A percentile compares a stretch with the other conserved stretches of the same genome.
Evolutionary conservation across 2,329 filamentous ascomycete genomes (phyloP).

Genomic region (Diaporthe sp.): DNA sequence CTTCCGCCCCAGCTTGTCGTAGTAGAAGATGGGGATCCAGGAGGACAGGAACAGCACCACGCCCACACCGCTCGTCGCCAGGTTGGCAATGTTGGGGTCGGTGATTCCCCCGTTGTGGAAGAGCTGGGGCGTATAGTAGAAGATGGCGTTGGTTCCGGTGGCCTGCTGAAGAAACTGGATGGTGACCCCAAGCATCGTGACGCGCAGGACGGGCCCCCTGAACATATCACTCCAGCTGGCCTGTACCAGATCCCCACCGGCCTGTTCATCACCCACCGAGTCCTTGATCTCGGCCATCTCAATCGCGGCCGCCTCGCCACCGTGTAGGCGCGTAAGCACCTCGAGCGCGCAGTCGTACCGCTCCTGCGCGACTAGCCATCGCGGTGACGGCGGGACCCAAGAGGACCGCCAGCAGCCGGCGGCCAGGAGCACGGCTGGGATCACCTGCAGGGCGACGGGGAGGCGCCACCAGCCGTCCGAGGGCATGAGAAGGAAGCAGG

Average conservation of each 20-base stretch:
- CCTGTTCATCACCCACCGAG: slow-evolving; percentile 45
- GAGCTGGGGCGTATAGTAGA: slow-evolving; percentile 47
- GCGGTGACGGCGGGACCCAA: slow-evolving; percentile 42
- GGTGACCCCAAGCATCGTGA: slow-evolving; percentile 48
- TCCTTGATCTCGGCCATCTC: slow-evolving; percentile 61
- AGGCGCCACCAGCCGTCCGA: slow-evolving; percentile 51
- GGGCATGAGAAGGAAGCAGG: slow-evolving; percentile 45
- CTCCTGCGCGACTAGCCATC: slow-evolving; percentile 42
- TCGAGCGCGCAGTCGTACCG: slow-evolving; percentile 43
- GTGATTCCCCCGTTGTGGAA: slow-evolving; percentile 67
- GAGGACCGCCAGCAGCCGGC: slow-evolving; percentile 41
- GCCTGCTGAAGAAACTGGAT: slow-evolving; percentile 50
- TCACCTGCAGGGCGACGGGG: slow-evolving; percentile 46
- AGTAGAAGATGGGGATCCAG: slow-evolving; percentile 50
- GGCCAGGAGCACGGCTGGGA: slow-evolving; percentile 46
- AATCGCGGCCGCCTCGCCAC: slow-evolving; percentile 37
- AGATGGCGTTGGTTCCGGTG: slow-evolving; percentile 49
- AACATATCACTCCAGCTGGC: slow-evolving; percentile 49
- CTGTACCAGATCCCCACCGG: slow-evolving; percentile 34
- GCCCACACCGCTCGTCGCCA: slow-evolving; percentile 48
- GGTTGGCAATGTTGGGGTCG: slow-evolving; percentile 50
- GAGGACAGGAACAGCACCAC: slow-evolving; percentile 48
- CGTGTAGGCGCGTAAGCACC: slow-evolving; percentile 42
- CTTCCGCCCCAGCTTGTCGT: slow-evolving; percentile 49
- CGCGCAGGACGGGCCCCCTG: slow-evolving; percentile 46